Base-by-base conservation (phyloP, 1,284 basidiomycete genomes). In the Leccinum solheimii region DNA sequence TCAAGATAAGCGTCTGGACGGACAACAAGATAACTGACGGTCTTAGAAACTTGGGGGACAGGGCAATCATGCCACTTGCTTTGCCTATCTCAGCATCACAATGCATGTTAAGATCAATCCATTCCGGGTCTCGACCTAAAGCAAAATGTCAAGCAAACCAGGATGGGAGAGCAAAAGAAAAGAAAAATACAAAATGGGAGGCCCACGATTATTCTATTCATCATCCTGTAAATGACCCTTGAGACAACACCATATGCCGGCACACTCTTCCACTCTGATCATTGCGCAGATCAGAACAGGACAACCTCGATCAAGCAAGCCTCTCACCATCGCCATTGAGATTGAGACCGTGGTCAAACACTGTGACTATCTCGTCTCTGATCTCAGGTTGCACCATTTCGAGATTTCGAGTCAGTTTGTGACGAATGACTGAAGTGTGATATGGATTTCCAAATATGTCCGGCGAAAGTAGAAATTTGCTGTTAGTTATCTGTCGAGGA, bases 41-140 rank as follows among this genome's bases (percentile, higher is more conserved):
- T 38, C 14, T 38, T 14, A 38, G 36, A 38, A 38, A 38, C 14
- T 38, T 38, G 36, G 36, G 36, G n/a, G 27, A 7, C 2, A 79
- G 70, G 43, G 76, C 70, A 11, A 74, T 38, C 36, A 38, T 38
- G 14, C 14, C 36, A 38, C 36, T 16, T 38, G 36, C 14, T 14
- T 38, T 14, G 36, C 7, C 7, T 4, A 38, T 16, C 36, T 38
- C 36, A 16, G 36, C 14, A 38, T 36, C 36, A 36, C 36, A 36
- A 14, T 36, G 36, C 14, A 36, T 36, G 36, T 36, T 36, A 7
- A 36, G 30, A 0, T 77, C 71, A 57, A 72, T 64, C 63, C 74
- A 81, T 19, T 77, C 79, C 3, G 65, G 64, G 57, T 81, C 14
- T 27, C 78, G 72, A 64, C 81, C 82, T 83, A 52, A 13, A 26